Evolutionary conservation across 164 flowering plant genomes (phyloP), one percentile per base, ranked within the genome.

Genomic region (Nymphaea colorata): DNA sequence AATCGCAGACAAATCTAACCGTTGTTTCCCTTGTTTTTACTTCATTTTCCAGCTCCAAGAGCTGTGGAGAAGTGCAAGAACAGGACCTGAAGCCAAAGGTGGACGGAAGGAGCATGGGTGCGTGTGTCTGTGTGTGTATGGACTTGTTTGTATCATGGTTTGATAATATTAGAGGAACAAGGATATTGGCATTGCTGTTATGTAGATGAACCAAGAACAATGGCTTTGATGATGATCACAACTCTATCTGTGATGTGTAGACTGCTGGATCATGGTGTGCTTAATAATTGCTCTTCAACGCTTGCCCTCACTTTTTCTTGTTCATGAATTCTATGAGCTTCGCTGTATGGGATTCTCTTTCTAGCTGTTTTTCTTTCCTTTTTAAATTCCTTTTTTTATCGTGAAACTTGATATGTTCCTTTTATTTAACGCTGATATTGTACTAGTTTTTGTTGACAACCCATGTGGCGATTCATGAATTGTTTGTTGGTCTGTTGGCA

Each of bases 31-130:
- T 55, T 51, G 57, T 51, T 7, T 14, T 8, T 51, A 8, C 57
- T 15, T 51, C 57, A 61, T 61, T 61, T 61, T 82, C 68, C 89
- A 87, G 92, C 92, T 60, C 92, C 89, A 69, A 85, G 86, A 68
- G 87, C 89, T 8, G 79, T 87, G 76, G 89, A 84, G 75, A 87
- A 85, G 69, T 82, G 92, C 82, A 87, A 85, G 82, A 87, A 77
- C 85, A 82, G 89, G 80, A 75, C 76, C 76, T 85, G 76, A 81
- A 70, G 41, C 57, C 42, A 61, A 61, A n/a, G 11, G 18, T 17
- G 64, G 65, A 42, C 18, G 47, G 64, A 4, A 66, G 64, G 18
- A 11, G 12, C 41, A 4, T 10, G 12, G 57, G 57, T 51, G 8
- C 4, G 16, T 61, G 16, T 61, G 42, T 61, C 64, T 61, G 42